A percentile compares a stretch with the other conserved stretches of the same genome.
phyloP scores from a whole-genome alignment of 495 filamentous ascomycete species.

The Xeromyces bisporus region DNA sequence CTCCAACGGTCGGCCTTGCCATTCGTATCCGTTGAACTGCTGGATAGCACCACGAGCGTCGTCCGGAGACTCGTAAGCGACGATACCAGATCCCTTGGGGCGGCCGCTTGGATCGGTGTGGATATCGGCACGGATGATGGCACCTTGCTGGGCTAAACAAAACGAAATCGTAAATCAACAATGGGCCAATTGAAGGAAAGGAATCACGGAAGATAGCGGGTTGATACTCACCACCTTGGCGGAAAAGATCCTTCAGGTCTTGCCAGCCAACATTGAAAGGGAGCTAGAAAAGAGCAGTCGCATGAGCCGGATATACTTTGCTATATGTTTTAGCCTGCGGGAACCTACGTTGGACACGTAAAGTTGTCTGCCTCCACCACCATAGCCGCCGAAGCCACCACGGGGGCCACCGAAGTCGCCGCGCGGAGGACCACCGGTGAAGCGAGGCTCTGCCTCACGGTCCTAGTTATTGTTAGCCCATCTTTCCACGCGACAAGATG shows the following conservation, averaged over 20 bases:
- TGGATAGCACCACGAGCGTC: conserved; percentile 91
- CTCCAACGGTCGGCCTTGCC: conserved; percentile 86
- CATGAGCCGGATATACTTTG: no score
- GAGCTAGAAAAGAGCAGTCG: conserved; percentile 45
- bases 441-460: conserved; percentile 90
- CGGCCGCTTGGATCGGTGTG: conserved; percentile 83
- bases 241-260: conserved; percentile 97
- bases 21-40: conserved; percentile 97
- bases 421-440: conserved; percentile 56
- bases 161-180: conserved; percentile 11
- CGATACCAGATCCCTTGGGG: conserved; percentile 88
- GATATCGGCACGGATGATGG: conserved; percentile 89
- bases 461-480: conserved; percentile 38
- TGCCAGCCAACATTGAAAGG: conserved; percentile 98
- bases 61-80: conserved; percentile 85
- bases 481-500: background rate
- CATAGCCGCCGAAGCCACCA: conserved; percentile 23
- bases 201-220: no score
- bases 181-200: no score
- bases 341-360: conserved; percentile 94
- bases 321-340: no score
- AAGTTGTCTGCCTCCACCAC: conserved; percentile 66
- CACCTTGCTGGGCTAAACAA: conserved; percentile 50
- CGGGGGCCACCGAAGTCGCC: conserved; percentile 45
- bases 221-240: conserved; percentile 76